Percentiles rank a stretch among this genome's conserved stretches.
phyloP scores from a whole-genome alignment of 345 rosid genomes.

The Populus ilicifolia region DNA sequence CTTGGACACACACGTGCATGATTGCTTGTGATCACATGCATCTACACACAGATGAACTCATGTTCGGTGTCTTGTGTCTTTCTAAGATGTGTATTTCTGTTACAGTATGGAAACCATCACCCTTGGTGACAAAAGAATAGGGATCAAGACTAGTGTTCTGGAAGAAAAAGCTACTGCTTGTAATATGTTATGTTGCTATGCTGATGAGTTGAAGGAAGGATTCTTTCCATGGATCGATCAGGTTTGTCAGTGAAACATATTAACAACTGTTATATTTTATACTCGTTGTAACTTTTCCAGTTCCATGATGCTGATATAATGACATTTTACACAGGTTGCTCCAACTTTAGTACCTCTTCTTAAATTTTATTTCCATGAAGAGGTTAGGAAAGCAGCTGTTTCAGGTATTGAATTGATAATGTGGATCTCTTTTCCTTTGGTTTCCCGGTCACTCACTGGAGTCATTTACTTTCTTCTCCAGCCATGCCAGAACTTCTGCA shows the following conservation, averaged over 20 bases:
- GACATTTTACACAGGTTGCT: slow-evolving; percentile 60
- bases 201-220: slow-evolving; percentile 98
- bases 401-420: slow-evolving; percentile 58
- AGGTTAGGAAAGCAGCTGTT: slow-evolving; percentile 99
- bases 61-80: background rate
- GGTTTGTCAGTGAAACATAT: slow-evolving; percentile 36
- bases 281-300: background rate
- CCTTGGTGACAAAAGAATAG: slow-evolving; percentile 97
- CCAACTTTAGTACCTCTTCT: slow-evolving; percentile 92
- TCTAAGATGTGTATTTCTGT: slow-evolving; percentile 24
- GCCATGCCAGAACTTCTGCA: slow-evolving; percentile 98
- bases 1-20: background rate
- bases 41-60: background rate
- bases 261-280: background rate
- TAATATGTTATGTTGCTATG: slow-evolving; percentile 98
- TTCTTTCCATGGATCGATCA: slow-evolving; percentile 99
- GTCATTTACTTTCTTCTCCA: slow-evolving; percentile 24
- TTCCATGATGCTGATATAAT: slow-evolving; percentile 5
- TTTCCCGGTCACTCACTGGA: background rate
- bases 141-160: slow-evolving; percentile 94
- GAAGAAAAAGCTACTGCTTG: slow-evolving; percentile 99
- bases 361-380: slow-evolving; percentile 98
- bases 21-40: background rate
- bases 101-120: slow-evolving; percentile 99
- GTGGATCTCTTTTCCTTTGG: background rate